Percentiles rank a stretch among this genome's conserved stretches.
Conservation (phyloP, 805 yeast genomes). For the Wickerhamomyces queroliae region DNA sequence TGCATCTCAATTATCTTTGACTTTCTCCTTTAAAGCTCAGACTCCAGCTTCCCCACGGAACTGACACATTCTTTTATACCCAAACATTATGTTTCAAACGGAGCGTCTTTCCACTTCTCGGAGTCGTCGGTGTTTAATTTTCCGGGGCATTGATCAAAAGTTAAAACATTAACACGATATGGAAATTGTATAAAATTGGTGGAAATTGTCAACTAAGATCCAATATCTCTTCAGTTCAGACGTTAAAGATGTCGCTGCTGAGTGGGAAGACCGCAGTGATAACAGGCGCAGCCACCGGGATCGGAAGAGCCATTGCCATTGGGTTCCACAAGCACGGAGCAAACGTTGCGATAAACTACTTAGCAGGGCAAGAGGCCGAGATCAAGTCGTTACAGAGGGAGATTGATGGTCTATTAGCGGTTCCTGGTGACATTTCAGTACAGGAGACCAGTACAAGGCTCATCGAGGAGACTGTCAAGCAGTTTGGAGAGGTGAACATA, state of each 20-base stretch:
- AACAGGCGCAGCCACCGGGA: conserved; percentile 41
- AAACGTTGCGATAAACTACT: conserved; percentile 31
- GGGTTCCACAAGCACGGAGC: conserved; percentile 39
- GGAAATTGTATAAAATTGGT: too few species aligned
- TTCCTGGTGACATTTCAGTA: conserved; percentile 38
- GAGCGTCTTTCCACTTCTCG: too few species aligned
- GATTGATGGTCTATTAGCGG: conserved; percentile 24
- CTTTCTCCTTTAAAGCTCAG: background rate
- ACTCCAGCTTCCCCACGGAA: background rate
- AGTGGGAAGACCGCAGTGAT: conserved; percentile 14
- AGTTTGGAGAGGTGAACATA: conserved; percentile 34
- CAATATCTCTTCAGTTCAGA: background rate
- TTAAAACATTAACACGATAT: too few species aligned
- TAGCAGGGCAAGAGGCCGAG: conserved; percentile 14
- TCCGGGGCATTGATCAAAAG: too few species aligned
- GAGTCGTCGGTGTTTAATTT: too few species aligned
- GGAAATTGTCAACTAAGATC: too few species aligned
- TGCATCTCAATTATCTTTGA: too few species aligned
- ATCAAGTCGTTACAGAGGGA: conserved; percentile 13
- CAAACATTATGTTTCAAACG: too few species aligned
- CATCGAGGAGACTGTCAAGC: conserved; percentile 26
- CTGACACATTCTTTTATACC: too few species aligned
- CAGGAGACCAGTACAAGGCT: conserved; percentile 31
- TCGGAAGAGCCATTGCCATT: conserved; percentile 38
- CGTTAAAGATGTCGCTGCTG: conserved; percentile 9